Evolutionary conservation across 768 basidiomycete genomes (phyloP), one percentile per base, ranked within the genome.

Genomic region (Leucogyrophana mollusca): DNA sequence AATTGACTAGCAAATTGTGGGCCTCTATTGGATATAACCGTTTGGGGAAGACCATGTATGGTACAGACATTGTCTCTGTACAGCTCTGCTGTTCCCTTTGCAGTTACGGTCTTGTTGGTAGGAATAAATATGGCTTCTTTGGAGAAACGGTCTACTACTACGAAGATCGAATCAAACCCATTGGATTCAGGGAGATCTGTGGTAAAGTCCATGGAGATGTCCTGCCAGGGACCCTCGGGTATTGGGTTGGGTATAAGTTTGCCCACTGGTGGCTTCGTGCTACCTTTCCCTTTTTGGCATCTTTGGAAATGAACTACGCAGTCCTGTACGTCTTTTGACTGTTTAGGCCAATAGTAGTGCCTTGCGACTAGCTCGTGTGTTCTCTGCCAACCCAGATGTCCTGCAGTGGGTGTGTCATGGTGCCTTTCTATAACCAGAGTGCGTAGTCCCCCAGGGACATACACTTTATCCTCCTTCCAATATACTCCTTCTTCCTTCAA

Each of bases 221-320:
- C 52, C 3, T 16, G 5, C 70, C 70, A 73, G 0, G 65, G 60
- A 21, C 42, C 20, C 2, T 43, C 23, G 7, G 40, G 60, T 3
- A 60, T 50, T 0, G 59, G 58, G 5, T 65, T 53, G 2, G 56
- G 54, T 34, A 59, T 39, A 0, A 68, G 49, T 5, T 53, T 40
- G 1, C 74, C 73, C 43, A 65, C 67, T 7, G 69, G 67, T 32
- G 35, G n/a, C n/a, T n/a, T n/a, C n/a, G n/a, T n/a, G n/a, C n/a
- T n/a, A n/a, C n/a, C n/a, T n/a, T n/a, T n/a, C n/a, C n/a, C n/a
- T n/a, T n/a, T n/a, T n/a, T n/a, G n/a, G n/a, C n/a, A n/a, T n/a
- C n/a, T n/a, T n/a, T n/a, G n/a, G n/a, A n/a, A n/a, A n/a, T n/a
- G n/a, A n/a, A n/a, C n/a, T n/a, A n/a, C n/a, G n/a, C n/a, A n/a